Evolutionary conservation across 148 eudicot species (phyloP).

Genomic region (Diospyros lotus): DNA sequence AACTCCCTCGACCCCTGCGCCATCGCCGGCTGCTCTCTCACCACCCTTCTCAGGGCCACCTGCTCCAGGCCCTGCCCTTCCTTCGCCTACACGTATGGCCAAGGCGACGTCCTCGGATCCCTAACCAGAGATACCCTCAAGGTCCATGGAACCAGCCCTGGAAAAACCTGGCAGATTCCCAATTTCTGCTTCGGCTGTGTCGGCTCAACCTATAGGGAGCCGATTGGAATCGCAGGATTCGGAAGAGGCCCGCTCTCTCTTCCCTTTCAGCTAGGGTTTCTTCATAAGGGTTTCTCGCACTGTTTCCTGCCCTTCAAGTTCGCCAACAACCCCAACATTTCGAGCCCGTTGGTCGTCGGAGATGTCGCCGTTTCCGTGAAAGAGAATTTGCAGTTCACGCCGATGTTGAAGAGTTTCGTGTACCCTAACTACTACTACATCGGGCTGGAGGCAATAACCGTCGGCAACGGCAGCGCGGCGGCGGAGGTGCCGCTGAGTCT

Average conservation of each 20-base stretch:
- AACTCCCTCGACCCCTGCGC: slow-evolving; percentile 47
- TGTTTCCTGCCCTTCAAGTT: slow-evolving; percentile 58
- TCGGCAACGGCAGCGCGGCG: slow-evolving; percentile 27
- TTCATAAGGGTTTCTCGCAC: slow-evolving; percentile 55
- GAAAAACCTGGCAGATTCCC: slow-evolving; percentile 24
- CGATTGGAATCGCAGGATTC: slow-evolving; percentile 60
- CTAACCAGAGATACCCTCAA: slow-evolving; percentile 46
- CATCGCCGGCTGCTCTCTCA: slow-evolving; percentile 46
- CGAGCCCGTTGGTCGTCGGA: slow-evolving; percentile 53
- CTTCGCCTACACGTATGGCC: slow-evolving; percentile 47
- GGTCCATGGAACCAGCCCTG: slow-evolving; percentile 26
- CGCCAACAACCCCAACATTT: slow-evolving; percentile 58
- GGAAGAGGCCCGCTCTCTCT: slow-evolving; percentile 56
- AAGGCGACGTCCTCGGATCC: slow-evolving; percentile 38
- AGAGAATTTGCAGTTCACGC: slow-evolving; percentile 47
- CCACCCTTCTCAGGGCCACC: slow-evolving; percentile 34
- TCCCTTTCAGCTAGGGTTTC: slow-evolving; percentile 62
- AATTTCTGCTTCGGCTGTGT: slow-evolving; percentile 55
- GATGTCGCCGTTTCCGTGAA: slow-evolving; percentile 45
- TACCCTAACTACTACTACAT: slow-evolving; percentile 65
- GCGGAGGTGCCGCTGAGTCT: slow-evolving; percentile 36
- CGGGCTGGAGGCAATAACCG: slow-evolving; percentile 44
- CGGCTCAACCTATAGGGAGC: slow-evolving; percentile 43
- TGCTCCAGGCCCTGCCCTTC: slow-evolving; percentile 69
- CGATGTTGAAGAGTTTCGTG: slow-evolving; percentile 43